These are phyloP conservation scores for Pseudogymnoascus sp. DNA, from an alignment of 2,329 filamentous ascomycete genomes.

Conservation along the genomic window DNA sequence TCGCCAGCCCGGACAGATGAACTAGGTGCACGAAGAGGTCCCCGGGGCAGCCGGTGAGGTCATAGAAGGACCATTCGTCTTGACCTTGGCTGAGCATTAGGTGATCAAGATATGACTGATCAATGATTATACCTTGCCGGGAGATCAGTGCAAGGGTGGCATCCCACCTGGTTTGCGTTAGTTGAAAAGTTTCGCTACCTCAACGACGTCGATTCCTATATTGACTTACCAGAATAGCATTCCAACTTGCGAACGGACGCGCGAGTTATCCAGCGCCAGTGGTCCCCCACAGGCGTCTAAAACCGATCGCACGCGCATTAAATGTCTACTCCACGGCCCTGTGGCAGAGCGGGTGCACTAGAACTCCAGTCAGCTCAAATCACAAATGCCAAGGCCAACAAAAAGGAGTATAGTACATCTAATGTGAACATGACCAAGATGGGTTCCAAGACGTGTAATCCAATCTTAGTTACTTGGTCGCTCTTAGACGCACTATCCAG, in stretches of 20 bases:
- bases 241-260: slow-evolving; percentile 24
- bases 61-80: slow-evolving; percentile 26
- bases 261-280: slow-evolving; percentile 18
- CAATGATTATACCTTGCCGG: slow-evolving; percentile 23
- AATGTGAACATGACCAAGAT: slow-evolving; percentile 28
- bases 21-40: slow-evolving; percentile 24
- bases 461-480: background rate
- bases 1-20: slow-evolving; percentile 24
- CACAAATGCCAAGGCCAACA: background rate
- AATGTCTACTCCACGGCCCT: slow-evolving; percentile 26
- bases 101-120: slow-evolving; percentile 19
- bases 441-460: slow-evolving; percentile 21
- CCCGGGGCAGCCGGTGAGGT: slow-evolving; percentile 28
- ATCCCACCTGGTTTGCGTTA: slow-evolving; percentile 21
- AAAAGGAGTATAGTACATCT: slow-evolving; percentile 21
- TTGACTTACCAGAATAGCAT: slow-evolving; percentile 25
- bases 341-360: slow-evolving; percentile 29
- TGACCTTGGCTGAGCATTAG: slow-evolving; percentile 17
- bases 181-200: background rate
- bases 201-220: background rate
- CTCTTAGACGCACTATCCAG: slow-evolving; percentile 17
- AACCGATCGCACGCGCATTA: slow-evolving; percentile 23
- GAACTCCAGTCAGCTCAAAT: background rate
- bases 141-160: slow-evolving; percentile 28
- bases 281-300: slow-evolving; percentile 14